Base-by-base conservation (phyloP, 306 rosid genomes). In the Pyrus pyrifolia region DNA sequence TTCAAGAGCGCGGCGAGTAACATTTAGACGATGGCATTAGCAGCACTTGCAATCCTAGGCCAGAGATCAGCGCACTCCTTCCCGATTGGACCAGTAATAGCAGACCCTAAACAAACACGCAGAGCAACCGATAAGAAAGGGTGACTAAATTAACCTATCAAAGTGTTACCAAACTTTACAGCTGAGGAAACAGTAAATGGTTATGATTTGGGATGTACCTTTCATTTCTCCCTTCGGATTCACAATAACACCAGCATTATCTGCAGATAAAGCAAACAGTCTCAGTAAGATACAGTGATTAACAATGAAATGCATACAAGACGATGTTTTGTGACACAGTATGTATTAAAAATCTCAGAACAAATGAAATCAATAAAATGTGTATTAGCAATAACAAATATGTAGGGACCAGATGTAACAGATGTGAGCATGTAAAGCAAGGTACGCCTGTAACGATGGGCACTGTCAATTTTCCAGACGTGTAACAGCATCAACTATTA, bases 31-130 rank as follows among this genome's bases (percentile, higher is more conserved):
- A 85, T 89, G 19, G 86, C 88, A 75, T 87, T 85, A 18, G 89
- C 91, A 22, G 91, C 86, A 68, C 91, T 85, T 1, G 89, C 89
- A 67, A 83, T 83, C 84, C 87, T 87, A 0, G 91, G 89, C 89
- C 89, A 83, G 11, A 87, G 80, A 80, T 85, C 93, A 35, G 91
- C 89, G 51, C 93, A 87, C 78, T 89, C 91, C 80, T 89, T 87
- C 11, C 89, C 86, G 35, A 87, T 87, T 21, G 91, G 89, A 45
- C 91, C 91, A 2, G 88, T 81, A 58, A 85, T 87, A 13, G 88
- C 89, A 83, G 91, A 87, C 6, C 89, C 93, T 89, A 53, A 64
- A 45, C 15, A 64, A 58, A 57, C 15, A 51, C 3, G 40, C 23
- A 60, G 10, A 3, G 27, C 51, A 31, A 3, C 8, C 21, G 14